Evolutionary conservation across 192 early-diverging fungal species (phyloP), one percentile per base, ranked within the genome.

Genomic region (Dissophora globulifera): DNA sequence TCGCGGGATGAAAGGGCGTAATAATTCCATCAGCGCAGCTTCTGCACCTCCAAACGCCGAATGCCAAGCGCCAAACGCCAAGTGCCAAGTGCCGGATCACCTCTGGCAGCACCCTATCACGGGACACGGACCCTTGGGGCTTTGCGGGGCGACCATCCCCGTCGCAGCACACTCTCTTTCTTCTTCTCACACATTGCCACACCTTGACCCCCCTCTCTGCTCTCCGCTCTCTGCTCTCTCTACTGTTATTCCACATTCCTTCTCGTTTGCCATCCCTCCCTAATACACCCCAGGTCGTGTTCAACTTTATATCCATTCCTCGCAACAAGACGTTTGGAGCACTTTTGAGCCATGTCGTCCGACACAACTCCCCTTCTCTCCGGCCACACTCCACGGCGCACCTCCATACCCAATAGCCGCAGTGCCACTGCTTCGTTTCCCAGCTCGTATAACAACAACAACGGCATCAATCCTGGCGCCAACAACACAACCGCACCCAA

Each of bases 291-390:
- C 38, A 40, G n/a, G n/a, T n/a, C n/a, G n/a, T n/a, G n/a, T n/a
- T n/a, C n/a, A n/a, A n/a, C n/a, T n/a, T n/a, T n/a, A n/a, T n/a
- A 17, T 53, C 13, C 25, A 27, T 32, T 31, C n/a, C 31, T 53
- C 51, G 11, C 32, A 6, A 13, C 15, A 27, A 19, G n/a, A n/a
- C n/a, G n/a, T n/a, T n/a, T n/a, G n/a, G n/a, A n/a, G n/a, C n/a
- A n/a, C n/a, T n/a, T n/a, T n/a, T n/a, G n/a, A n/a, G n/a, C n/a
- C 61, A 43, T 58, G 31, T 47, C 52, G n/a, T 62, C 58, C 54
- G 72, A 76, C 52, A 76, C 72, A 61, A 76, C 72, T 42, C 72
- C 72, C 2, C 72, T 76, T 43, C 72, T 76, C 4, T 27, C 50
- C 16, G 72, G 62, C 1, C 45, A 59, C 12, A 50, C 46, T 6